A percentile compares a stretch with the other conserved stretches of the same genome.
Evolutionary conservation across 1,284 basidiomycete genomes (phyloP).

Genomic region (Cutaneotrichosporon arboriforme): DNA sequence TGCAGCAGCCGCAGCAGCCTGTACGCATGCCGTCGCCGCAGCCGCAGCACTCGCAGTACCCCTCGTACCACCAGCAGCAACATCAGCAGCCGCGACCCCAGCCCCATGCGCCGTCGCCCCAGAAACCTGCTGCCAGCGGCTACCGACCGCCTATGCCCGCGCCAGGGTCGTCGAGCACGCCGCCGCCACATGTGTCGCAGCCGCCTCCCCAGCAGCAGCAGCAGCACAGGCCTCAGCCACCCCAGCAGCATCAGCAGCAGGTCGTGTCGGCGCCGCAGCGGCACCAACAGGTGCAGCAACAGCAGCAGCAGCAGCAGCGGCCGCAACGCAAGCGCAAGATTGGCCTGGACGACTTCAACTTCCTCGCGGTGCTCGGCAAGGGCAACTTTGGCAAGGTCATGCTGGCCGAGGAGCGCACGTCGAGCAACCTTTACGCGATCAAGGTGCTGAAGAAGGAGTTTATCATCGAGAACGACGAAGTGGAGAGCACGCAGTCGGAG

Average conservation of each 20-base stretch:
- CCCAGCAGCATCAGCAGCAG: constrained; percentile 10
- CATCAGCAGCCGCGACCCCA: constrained; percentile 20
- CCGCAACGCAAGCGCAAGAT: constrained; percentile 66
- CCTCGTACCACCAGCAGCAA: constrained; percentile 3
- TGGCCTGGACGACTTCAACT: constrained; percentile 97
- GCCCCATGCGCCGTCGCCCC: constrained; percentile 45
- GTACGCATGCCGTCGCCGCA: constrained; percentile 33
- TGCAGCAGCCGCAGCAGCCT: constrained; percentile 43
- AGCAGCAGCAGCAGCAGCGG: constrained; percentile 8
- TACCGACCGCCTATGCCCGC: constrained; percentile 10
- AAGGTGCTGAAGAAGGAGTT: constrained; percentile 99
- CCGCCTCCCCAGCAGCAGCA: constrained; percentile 11
- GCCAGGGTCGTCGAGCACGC: background rate
- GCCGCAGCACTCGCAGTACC: background rate
- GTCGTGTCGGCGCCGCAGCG: constrained; percentile 1
- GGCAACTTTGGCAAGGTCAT: constrained; percentile 99
- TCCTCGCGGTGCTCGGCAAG: constrained; percentile 95
- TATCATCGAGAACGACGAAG: constrained; percentile 99
- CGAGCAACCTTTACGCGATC: constrained; percentile 89
- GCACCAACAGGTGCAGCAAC: background rate
- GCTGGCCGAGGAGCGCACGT: constrained; percentile 96
- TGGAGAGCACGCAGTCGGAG: constrained; percentile 98
- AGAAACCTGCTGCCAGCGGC: constrained; percentile 17
- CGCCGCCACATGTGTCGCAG: background rate
- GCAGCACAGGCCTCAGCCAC: constrained; percentile 7